Percentiles rank a stretch among this genome's conserved stretches.
Conservation (phyloP, 2,329 filamentous ascomycete species). For the Exophiala oligosperma region DNA sequence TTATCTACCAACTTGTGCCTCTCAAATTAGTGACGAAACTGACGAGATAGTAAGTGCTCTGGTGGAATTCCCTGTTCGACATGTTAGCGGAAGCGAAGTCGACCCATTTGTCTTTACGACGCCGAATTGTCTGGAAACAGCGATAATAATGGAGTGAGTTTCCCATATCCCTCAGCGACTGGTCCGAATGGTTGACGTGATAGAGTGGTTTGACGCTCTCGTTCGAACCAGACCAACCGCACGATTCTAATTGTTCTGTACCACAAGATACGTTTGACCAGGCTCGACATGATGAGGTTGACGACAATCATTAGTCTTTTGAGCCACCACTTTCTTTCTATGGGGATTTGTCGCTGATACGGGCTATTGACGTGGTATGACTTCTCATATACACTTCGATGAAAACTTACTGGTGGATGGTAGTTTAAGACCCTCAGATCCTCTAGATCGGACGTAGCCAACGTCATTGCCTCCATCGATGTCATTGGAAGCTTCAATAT, state of each 20-base stretch:
- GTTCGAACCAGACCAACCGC: too few relatives aligned
- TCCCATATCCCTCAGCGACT: too few relatives aligned
- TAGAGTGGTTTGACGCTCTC: too few relatives aligned
- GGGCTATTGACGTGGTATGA: slow-evolving; percentile 15
- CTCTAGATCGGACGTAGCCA: background rate
- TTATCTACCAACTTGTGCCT: background rate
- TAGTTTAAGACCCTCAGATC: slow-evolving; percentile 1
- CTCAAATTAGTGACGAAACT: background rate
- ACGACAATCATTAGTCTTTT: background rate
- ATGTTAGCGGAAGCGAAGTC: slow-evolving; percentile 22
- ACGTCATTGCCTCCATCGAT: slow-evolving; percentile 10
- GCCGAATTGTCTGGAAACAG: slow-evolving; percentile 4
- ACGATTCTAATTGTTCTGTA: too few relatives aligned
- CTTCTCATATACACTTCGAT: too few relatives aligned
- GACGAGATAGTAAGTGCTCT: slow-evolving; percentile 12
- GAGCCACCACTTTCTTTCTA: slow-evolving; percentile 1
- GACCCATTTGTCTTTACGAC: slow-evolving; percentile 19
- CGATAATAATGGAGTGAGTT: slow-evolving; percentile 13
- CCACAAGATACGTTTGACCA: background rate
- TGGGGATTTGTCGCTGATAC: slow-evolving; percentile 15
- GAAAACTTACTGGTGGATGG: background rate
- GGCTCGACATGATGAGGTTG: slow-evolving; percentile 2
- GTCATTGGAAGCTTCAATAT: slow-evolving; percentile 9
- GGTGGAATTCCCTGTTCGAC: slow-evolving; percentile 25
- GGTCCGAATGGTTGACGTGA: too few relatives aligned